Conservation (phyloP, 345 rosid species). For the Moricandia arvensis region DNA sequence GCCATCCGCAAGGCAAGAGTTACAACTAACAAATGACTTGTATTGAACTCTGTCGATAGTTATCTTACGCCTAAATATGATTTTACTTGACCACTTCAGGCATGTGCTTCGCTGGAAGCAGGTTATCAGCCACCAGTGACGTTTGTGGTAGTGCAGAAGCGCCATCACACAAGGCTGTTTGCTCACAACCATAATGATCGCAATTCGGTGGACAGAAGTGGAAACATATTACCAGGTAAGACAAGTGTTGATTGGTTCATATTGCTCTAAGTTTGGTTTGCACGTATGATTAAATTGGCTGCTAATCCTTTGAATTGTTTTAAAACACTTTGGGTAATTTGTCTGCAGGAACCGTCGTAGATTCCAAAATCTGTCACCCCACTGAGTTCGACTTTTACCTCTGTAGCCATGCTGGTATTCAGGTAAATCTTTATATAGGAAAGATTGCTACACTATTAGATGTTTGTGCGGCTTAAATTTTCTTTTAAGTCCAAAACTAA, state of each 20-base stretch:
- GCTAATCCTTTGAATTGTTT: not conserved
- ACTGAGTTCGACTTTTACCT: conserved; percentile 96
- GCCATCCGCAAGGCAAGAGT: conserved; percentile 84
- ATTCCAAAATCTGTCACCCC: conserved; percentile 97
- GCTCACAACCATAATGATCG: conserved; percentile 78
- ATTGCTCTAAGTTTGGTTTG: not conserved
- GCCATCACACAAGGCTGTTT: conserved; percentile 97
- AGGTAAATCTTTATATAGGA: conserved; percentile 42
- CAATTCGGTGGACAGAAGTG: conserved; percentile 77
- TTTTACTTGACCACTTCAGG: conserved; percentile 42
- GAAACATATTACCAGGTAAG: conserved; percentile 89
- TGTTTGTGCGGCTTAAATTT: not conserved
- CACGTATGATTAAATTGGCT: not conserved
- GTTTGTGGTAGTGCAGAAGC: conserved; percentile 98
- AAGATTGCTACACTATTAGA: not conserved
- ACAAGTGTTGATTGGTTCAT: not conserved
- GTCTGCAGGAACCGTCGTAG: conserved; percentile 88
- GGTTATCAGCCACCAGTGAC: conserved; percentile 99
- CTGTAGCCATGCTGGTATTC: conserved; percentile 98
- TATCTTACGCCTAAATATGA: not conserved
- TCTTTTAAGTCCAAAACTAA: not conserved
- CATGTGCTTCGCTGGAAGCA: conserved; percentile 93
- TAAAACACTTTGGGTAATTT: not conserved
- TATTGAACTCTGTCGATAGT: not conserved
- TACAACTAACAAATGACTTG: not conserved